phyloP scores from a whole-genome alignment of 1,139 yeast genomes.

The Yamadazyma atmosphaerica region DNA sequence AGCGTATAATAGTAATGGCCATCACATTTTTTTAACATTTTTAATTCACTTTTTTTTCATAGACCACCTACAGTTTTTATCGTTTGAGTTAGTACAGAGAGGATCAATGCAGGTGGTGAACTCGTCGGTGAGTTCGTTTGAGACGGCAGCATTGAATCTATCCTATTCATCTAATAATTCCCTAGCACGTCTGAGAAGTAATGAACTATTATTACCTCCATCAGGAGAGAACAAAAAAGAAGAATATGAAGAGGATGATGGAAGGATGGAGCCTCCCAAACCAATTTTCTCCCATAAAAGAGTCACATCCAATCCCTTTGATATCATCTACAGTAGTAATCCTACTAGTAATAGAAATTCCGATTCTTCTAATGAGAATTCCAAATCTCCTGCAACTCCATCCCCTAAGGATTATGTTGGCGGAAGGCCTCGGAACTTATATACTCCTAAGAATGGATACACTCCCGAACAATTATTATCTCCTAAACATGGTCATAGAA shows the following conservation, averaged over 20 bases:
- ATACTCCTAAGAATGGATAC: constrained; percentile 3
- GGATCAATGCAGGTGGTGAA: constrained; percentile 9
- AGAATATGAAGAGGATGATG: background rate
- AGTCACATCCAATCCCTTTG: constrained; percentile 23
- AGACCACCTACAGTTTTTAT: too few relatives aligned
- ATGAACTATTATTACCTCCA: constrained; percentile 8
- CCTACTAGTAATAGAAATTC: constrained; percentile 1
- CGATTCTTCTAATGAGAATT: background rate
- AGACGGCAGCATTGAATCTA: constrained; percentile 16
- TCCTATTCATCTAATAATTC: constrained; percentile 15
- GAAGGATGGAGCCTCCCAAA: constrained; percentile 1
- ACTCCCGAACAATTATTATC: constrained; percentile 9
- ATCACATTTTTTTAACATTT: background rate
- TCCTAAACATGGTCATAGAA: constrained; percentile 3
- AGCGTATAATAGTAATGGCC: too few relatives aligned
- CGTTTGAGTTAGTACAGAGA: background rate
- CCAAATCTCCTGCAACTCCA: background rate
- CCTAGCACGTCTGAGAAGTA: constrained; percentile 14
- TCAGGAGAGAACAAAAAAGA: background rate
- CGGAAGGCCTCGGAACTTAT: constrained; percentile 3
- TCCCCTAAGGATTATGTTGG: constrained; percentile 3
- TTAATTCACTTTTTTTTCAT: too few relatives aligned
- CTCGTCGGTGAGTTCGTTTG: constrained; percentile 14
- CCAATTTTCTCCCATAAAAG: constrained; percentile 13
- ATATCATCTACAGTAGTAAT: constrained; percentile 17